phyloP scores from a whole-genome alignment of 2,329 filamentous ascomycete genomes.

The Fusarium denticulatum region DNA sequence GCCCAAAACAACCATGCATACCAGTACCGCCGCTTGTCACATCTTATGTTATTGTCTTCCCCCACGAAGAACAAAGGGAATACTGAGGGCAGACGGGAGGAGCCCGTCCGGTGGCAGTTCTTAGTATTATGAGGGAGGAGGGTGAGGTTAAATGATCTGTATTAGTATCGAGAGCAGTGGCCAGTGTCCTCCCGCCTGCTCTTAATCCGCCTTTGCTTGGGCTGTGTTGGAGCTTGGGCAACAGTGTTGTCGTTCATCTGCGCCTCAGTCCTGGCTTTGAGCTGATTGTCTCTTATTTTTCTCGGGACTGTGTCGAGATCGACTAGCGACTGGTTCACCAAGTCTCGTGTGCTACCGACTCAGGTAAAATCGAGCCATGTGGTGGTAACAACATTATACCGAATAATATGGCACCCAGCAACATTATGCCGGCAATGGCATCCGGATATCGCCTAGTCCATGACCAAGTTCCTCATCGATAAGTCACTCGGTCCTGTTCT shows the following conservation, averaged over 20 bases:
- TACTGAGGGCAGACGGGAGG: too few species aligned
- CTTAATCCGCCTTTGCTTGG: neutral
- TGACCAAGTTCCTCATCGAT: too few species aligned
- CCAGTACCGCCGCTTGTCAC: too few species aligned
- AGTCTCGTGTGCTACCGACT: accelerated
- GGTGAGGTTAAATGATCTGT: neutral
- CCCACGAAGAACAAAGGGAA: too few species aligned
- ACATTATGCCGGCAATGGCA: too few species aligned
- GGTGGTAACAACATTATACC: too few species aligned
- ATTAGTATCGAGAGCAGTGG: accelerated
- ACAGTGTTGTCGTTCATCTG: neutral
- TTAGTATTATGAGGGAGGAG: neutral
- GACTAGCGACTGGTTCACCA: neutral
- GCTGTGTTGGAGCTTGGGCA: neutral
- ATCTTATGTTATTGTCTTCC: too few species aligned
- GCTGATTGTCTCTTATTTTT: neutral
- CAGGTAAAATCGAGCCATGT: neutral
- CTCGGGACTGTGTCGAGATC: neutral
- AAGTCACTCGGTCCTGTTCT: too few species aligned
- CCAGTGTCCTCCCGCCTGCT: neutral
- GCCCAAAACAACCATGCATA: too few species aligned
- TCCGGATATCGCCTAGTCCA: too few species aligned
- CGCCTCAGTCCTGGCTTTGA: neutral
- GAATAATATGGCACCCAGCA: too few species aligned
- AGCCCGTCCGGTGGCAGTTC: too few species aligned